Base-by-base conservation (phyloP, 148 eudicot genomes). In the Persicaria tinctoria region DNA sequence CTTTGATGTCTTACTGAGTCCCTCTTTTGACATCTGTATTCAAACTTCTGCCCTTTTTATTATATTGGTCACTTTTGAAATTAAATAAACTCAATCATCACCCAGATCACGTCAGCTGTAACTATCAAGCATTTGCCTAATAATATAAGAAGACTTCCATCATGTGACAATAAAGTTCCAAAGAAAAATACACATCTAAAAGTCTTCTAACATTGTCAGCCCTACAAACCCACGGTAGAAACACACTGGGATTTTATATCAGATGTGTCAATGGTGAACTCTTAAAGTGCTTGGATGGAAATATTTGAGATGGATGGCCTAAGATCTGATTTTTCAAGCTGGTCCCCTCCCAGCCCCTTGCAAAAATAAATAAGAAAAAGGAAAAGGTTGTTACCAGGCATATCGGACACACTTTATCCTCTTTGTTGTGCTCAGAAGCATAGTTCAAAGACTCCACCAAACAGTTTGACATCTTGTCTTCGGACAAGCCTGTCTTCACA, bases 401-500 rank as follows among this genome's bases (percentile, higher is more conserved):
- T 70, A 83, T 78, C 53, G 81, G 69, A 73, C 86, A 83, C 18
- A 32, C 17, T 57, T 75, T 83, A 53, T 77, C 79, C 32, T 54
- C 73, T 41, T 46, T 11, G 53, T 46, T 68, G 50, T 45, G 70
- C 53, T 54, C 72, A 41, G 75, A 60, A 75, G 51, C 73, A 73
- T 9, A n/a, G 17, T 68, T 41, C 6, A 10, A 56, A 55, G 57
- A 60, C 74, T 74, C 79, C 12, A 14, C 74, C 71, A 84, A 55
- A 77, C 80, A 81, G 57, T 76, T 69, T 5, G 69, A 63, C 16
- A 84, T 70, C 70, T 46, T 51, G 68, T 81, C 84, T 56, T 79
- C 86, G 32, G 84, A 74, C 64, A 84, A 54, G 41, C 87, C 87
- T 11, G 83, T 85, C 76, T 57, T 78, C 55, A 85, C 87, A 78